Percentiles rank a stretch among this genome's conserved stretches.
These are phyloP conservation scores for Wickerhamomyces ciferrii DNA, from an alignment of 805 yeast species.

Conservation along the genomic window DNA sequence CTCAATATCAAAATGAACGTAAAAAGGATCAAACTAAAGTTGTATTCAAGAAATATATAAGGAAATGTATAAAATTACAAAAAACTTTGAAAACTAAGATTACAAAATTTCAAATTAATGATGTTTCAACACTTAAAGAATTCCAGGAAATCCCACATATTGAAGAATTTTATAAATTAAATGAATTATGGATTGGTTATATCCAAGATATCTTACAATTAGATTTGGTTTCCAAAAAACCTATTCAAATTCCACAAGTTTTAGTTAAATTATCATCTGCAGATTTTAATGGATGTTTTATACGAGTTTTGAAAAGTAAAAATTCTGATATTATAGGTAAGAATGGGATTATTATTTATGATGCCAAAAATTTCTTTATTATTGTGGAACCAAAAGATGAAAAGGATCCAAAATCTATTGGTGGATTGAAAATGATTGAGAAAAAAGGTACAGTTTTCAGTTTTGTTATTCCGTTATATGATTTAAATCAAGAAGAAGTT, in stretches of 20 bases:
- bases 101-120: slow-evolving; percentile 1
- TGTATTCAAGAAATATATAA: slow-evolving; percentile 23
- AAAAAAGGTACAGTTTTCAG: slow-evolving; percentile 65
- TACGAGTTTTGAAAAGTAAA: slow-evolving; percentile 53
- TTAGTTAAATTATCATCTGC: slow-evolving; percentile 64
- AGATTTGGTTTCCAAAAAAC: slow-evolving; percentile 10
- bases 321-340: slow-evolving; percentile 55
- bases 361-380: slow-evolving; percentile 67
- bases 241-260: slow-evolving; percentile 24
- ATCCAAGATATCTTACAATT: slow-evolving; percentile 49
- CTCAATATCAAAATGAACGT: slow-evolving; percentile 13
- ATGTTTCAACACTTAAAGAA: slow-evolving; percentile 15
- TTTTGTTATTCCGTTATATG: slow-evolving; percentile 35
- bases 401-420: slow-evolving; percentile 32
- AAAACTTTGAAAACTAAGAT: slow-evolving; percentile 23
- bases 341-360: slow-evolving; percentile 79
- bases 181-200: slow-evolving; percentile 71
- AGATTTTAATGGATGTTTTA: slow-evolving; percentile 73
- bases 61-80: slow-evolving; percentile 16
- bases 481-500: slow-evolving; percentile 7
- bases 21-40: slow-evolving; percentile 25
- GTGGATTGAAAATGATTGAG: slow-evolving; percentile 62
- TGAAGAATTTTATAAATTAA: slow-evolving; percentile 48
- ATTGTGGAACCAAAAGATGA: slow-evolving; percentile 37
- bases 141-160: slow-evolving; percentile 30